Evolutionary conservation across 345 rosid species (phyloP), one percentile per base, ranked within the genome.

Genomic region (Jatropha curcas): DNA sequence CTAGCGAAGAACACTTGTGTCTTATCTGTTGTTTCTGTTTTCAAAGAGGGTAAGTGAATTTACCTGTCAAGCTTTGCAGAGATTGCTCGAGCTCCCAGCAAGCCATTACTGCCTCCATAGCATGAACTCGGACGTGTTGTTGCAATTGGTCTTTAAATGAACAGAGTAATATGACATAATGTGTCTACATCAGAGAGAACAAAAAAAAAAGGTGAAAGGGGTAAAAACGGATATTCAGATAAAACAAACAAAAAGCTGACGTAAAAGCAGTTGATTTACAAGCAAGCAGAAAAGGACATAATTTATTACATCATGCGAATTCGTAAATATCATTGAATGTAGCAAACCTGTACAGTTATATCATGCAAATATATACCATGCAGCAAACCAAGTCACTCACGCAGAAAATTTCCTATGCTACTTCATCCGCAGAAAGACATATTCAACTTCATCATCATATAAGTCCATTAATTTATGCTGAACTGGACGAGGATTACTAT

Each of bases 21-120:
- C 17, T 17, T 65, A 39, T 10, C 20, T 41, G 35, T 12, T 41
- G 48, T 5, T 46, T 46, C 34, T 25, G 19, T 37, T 74, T 52
- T 20, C 19, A 61, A 13, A 62, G 22, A 17, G 60, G 52, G 12
- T 3, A 65, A 19, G 9, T 43, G 45, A 58, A 60, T 64, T 28
- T 74, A 88, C 97, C 93, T 1, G 97, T 87, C 65, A 91, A 71
- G 74, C 88, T 83, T 83, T 89, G 94, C 13, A 91, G 78, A 43
- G 92, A 79, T 55, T 89, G 94, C 82, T 89, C 94, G 60, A 91
- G 89, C 57, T 89, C 92, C 93, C 92, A 89, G 75, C 93, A 88
- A 72, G 93, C 93, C 86, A 91, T 88, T 28, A 90, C 92, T 28
- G 95, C 95, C 83, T 92, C 95, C 94, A 91, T 89, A 31, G 97